Percentiles rank a stretch among this genome's conserved stretches.
phyloP scores from a whole-genome alignment of 306 rosid genomes.

The Quercus engelmannii region DNA sequence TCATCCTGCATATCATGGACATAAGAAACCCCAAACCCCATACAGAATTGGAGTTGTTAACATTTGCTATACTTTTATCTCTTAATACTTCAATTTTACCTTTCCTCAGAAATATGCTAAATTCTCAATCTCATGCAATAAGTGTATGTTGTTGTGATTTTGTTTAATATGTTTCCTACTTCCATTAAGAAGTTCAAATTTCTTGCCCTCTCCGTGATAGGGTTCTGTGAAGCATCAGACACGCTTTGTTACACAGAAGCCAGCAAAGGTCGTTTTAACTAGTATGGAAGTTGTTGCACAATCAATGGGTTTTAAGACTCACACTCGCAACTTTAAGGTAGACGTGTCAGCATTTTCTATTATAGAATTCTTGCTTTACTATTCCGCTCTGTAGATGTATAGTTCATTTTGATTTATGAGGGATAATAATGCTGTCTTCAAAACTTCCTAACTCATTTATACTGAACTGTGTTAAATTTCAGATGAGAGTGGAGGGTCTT shows the following conservation, averaged over 20 bases:
- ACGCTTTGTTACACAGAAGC: conserved; percentile 84
- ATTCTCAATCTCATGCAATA: background rate
- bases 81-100: background rate
- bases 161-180: conserved; percentile 1
- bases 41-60: background rate
- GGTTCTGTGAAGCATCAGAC: conserved; percentile 64
- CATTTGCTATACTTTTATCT: background rate
- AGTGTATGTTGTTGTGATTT: background rate
- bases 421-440: background rate
- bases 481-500: conserved; percentile 93
- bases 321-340: conserved; percentile 87
- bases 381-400: background rate
- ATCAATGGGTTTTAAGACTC: conserved; percentile 91
- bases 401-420: background rate
- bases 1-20: background rate
- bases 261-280: conserved; percentile 78
- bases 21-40: background rate
- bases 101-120: background rate
- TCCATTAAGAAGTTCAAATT: background rate
- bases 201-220: conserved; percentile 30
- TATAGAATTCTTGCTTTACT: background rate
- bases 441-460: conserved; percentile 5
- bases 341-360: conserved; percentile 4
- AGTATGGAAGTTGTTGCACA: conserved; percentile 95
- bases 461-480: conserved; percentile 25